A percentile compares a stretch with the other conserved stretches of the same genome.
These are phyloP conservation scores for Salvia miltiorrhiza DNA, from an alignment of 257 asterid species.

Conservation along the genomic window DNA sequence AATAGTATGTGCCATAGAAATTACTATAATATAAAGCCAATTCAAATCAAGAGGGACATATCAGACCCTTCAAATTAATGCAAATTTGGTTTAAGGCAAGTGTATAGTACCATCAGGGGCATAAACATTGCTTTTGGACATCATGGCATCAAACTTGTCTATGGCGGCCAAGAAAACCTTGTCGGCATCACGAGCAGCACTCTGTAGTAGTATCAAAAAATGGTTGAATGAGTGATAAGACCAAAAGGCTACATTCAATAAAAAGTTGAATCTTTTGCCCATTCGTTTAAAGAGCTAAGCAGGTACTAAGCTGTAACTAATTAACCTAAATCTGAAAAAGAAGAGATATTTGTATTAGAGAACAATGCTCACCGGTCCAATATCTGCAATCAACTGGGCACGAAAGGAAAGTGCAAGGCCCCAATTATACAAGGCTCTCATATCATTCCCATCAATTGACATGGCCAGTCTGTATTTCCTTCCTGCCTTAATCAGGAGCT, in stretches of 20 bases:
- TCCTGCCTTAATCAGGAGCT: conserved; percentile 77
- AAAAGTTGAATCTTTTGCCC: no score
- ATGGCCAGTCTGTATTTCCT: conserved; percentile 73
- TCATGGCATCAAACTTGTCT: conserved; percentile 90
- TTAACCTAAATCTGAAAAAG: background rate
- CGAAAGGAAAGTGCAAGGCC: conserved; percentile 89
- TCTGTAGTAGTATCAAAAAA: conserved; percentile 44
- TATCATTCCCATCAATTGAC: conserved; percentile 83
- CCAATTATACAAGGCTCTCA: conserved; percentile 88
- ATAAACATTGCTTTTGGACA: conserved; percentile 71
- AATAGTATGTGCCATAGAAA: background rate
- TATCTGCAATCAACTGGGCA: conserved; percentile 85
- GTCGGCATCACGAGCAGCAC: conserved; percentile 83
- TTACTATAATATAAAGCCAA: background rate
- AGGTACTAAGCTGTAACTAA: conserved; percentile 10
- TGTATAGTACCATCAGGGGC: conserved; percentile 71
- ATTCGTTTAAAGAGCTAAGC: background rate
- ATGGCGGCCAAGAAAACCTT: conserved; percentile 89
- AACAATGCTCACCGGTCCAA: conserved; percentile 73
- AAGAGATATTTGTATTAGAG: background rate
- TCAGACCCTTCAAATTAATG: background rate
- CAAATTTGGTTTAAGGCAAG: conserved; percentile 8
- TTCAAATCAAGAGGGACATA: background rate
- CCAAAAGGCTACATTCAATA: background rate
- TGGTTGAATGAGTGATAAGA: conserved; percentile 1